phyloP scores from a whole-genome alignment of 2,329 filamentous ascomycete species.

The Exophiala spinifera region DNA sequence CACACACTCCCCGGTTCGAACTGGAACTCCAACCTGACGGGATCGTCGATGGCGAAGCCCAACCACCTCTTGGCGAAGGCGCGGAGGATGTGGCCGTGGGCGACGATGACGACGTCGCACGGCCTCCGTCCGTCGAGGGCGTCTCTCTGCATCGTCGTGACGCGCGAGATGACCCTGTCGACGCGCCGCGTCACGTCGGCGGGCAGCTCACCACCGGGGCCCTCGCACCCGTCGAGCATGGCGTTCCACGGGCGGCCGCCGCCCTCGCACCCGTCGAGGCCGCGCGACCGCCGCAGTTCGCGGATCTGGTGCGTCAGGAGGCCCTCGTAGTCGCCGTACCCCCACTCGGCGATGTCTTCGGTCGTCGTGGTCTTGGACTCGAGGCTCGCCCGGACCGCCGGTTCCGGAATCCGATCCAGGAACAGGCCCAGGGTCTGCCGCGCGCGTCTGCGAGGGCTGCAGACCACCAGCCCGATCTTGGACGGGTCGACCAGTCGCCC shows the following conservation, averaged over 20 bases:
- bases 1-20: conserved; percentile 45
- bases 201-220: conserved; percentile 37
- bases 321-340: conserved; percentile 63
- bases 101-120: conserved; percentile 20
- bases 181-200: conserved; percentile 41
- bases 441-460: conserved; percentile 52
- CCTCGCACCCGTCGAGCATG: conserved; percentile 58
- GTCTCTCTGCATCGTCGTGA: conserved; percentile 39
- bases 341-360: conserved; percentile 57
- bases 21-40: conserved; percentile 41
- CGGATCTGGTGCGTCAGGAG: conserved; percentile 52
- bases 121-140: conserved; percentile 13
- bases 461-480: conserved; percentile 47
- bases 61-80: conserved; percentile 50
- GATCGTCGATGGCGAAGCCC: conserved; percentile 40
- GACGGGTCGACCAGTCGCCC: conserved; percentile 52
- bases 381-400: conserved; percentile 19
- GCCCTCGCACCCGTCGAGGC: conserved; percentile 51
- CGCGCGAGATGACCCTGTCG: conserved; percentile 43
- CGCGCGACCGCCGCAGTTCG: conserved; percentile 43
- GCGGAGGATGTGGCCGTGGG: conserved; percentile 46
- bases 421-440: conserved; percentile 47
- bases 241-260: conserved; percentile 55
- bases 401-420: conserved; percentile 6
- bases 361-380: conserved; percentile 34